Evolutionary conservation across 768 basidiomycete species (phyloP).

Genomic region (Cystobasidium tubakii): DNA sequence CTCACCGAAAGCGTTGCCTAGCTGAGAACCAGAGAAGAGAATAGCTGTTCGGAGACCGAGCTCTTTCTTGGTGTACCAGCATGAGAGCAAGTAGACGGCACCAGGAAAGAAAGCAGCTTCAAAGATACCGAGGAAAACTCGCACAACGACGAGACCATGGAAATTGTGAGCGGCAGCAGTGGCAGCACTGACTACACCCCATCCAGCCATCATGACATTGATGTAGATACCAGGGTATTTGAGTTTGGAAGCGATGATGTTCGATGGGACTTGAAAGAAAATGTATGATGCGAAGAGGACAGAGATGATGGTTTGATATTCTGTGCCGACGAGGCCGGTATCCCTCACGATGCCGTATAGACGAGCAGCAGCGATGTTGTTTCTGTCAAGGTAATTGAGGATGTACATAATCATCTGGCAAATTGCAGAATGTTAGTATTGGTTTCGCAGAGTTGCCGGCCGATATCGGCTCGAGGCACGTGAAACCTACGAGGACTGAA

Average conservation of each 20-base stretch:
- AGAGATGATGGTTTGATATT: slow-evolving; percentile 42
- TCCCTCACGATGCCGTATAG: slow-evolving; percentile 46
- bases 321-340: slow-evolving; percentile 43
- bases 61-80: slow-evolving; percentile 69
- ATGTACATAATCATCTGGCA: slow-evolving; percentile 10
- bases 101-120: slow-evolving; percentile 47
- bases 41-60: slow-evolving; percentile 65
- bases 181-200: slow-evolving; percentile 56
- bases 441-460: too few relatives aligned
- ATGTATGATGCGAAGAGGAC: slow-evolving; percentile 42
- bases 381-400: slow-evolving; percentile 31
- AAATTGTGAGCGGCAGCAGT: slow-evolving; percentile 56
- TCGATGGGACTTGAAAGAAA: slow-evolving; percentile 37
- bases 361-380: slow-evolving; percentile 41
- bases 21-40: slow-evolving; percentile 56
- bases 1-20: slow-evolving; percentile 68
- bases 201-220: slow-evolving; percentile 51
- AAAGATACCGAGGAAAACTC: slow-evolving; percentile 56
- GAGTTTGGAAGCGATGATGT: not conserved
- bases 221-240: slow-evolving; percentile 29
- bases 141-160: slow-evolving; percentile 51
- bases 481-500: not conserved
- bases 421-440: not conserved
- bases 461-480: not conserved
- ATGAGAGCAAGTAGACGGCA: slow-evolving; percentile 56